phyloP scores from a whole-genome alignment of 495 filamentous ascomycete species.

The Hyaloscypha bicolor region DNA sequence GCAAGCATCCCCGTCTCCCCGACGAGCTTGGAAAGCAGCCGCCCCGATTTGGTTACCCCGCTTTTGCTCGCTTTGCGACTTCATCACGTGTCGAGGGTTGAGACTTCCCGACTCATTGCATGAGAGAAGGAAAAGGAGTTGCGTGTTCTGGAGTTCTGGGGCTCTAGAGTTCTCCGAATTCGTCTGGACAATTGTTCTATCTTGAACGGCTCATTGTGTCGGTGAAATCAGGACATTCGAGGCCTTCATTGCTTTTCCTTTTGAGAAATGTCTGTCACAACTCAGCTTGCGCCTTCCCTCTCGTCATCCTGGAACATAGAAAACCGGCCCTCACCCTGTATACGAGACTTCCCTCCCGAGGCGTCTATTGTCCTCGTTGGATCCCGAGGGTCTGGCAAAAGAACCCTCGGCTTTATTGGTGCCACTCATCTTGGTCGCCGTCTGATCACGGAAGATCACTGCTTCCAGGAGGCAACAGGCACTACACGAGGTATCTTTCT shows the following conservation, averaged over 20 bases:
- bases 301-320: constrained; percentile 21
- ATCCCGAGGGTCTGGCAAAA: constrained; percentile 74
- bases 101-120: neutral
- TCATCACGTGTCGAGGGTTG: neutral
- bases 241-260: neutral
- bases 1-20: neutral
- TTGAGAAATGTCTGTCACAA: constrained; percentile 24
- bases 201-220: neutral
- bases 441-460: constrained; percentile 71
- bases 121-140: neutral
- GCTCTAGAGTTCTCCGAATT: neutral
- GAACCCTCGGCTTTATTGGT: constrained; percentile 76
- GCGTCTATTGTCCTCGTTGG: constrained; percentile 77
- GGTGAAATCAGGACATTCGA: neutral
- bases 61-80: neutral
- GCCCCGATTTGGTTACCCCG: neutral
- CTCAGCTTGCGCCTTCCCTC: constrained; percentile 21
- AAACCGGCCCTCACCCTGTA: constrained; percentile 24
- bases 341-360: constrained; percentile 53
- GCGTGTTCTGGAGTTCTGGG: too few relatives aligned
- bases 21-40: neutral
- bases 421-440: constrained; percentile 69
- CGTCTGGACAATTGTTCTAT: neutral
- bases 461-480: constrained; percentile 69
- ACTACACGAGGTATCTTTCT: constrained; percentile 55